phyloP scores from a whole-genome alignment of 2,329 filamentous ascomycete genomes.

The Fusarium sp. region DNA sequence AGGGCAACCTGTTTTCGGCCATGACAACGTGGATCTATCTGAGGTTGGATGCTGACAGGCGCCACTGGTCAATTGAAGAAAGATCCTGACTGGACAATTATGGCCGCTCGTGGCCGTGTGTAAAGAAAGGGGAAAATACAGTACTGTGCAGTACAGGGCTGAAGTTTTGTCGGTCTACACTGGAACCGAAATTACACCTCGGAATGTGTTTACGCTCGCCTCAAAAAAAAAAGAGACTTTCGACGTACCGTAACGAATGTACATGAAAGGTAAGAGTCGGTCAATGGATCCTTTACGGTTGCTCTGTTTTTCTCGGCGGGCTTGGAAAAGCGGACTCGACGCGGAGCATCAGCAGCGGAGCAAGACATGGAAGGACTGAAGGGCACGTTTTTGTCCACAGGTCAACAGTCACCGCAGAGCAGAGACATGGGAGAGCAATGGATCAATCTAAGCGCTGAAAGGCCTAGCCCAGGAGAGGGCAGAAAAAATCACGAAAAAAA shows the following conservation, averaged over 20 bases:
- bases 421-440: constrained; percentile 11
- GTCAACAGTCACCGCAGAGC: background rate
- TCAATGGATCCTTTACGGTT: constrained; percentile 38
- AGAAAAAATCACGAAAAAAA: constrained; percentile 23
- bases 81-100: constrained; percentile 31
- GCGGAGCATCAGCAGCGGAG: constrained; percentile 34
- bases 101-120: constrained; percentile 25
- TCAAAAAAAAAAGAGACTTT: constrained; percentile 2
- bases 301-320: constrained; percentile 11
- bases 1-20: constrained; percentile 23
- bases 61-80: constrained; percentile 37
- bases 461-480: constrained; percentile 21
- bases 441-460: constrained; percentile 43
- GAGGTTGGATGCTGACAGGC: constrained; percentile 36
- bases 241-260: constrained; percentile 10
- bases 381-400: constrained; percentile 3
- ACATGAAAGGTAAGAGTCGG: constrained; percentile 16
- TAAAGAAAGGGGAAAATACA: constrained; percentile 6
- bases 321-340: constrained; percentile 34
- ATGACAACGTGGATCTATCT: constrained; percentile 40
- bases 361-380: constrained; percentile 19
- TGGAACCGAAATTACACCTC: constrained; percentile 43
- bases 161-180: constrained; percentile 12
- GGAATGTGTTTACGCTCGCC: constrained; percentile 30
- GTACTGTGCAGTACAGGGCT: background rate